phyloP scores from a whole-genome alignment of 1,284 basidiomycete species.

The Irpex lacteus region DNA sequence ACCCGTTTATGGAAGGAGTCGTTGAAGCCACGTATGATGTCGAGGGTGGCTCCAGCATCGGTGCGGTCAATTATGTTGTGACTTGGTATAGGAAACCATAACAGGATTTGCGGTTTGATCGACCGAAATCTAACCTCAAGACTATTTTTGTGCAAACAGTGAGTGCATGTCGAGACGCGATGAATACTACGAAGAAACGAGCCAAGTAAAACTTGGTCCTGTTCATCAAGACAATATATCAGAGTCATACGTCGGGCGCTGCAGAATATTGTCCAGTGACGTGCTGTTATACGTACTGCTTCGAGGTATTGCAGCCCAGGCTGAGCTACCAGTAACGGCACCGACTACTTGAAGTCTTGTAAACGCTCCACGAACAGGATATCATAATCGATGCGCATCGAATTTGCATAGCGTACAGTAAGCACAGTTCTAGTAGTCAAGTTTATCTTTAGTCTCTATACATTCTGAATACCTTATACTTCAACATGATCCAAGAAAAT shows the following conservation, averaged over 20 bases:
- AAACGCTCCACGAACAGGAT: background rate
- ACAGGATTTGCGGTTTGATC: no score
- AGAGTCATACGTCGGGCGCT: no score
- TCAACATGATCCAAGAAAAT: background rate
- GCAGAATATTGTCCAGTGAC: background rate
- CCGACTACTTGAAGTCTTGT: background rate
- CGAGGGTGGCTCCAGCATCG: background rate
- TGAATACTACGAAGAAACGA: background rate
- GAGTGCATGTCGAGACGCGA: no score
- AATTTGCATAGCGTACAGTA: background rate
- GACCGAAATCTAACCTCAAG: no score
- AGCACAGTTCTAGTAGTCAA: background rate
- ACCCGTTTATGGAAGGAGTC: background rate
- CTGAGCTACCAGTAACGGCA: background rate
- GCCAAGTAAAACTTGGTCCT: background rate
- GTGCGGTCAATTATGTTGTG: no score
- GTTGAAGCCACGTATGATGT: background rate
- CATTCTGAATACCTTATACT: background rate
- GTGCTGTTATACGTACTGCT: background rate
- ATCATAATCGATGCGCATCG: background rate
- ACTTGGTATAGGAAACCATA: no score
- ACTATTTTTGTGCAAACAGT: no score
- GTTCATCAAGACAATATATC: no score
- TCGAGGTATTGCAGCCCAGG: background rate
- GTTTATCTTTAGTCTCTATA: background rate